Percentiles rank a stretch among this genome's conserved stretches.
Conservation (phyloP, 495 filamentous ascomycete species). For the Neurospora cerealis region DNA sequence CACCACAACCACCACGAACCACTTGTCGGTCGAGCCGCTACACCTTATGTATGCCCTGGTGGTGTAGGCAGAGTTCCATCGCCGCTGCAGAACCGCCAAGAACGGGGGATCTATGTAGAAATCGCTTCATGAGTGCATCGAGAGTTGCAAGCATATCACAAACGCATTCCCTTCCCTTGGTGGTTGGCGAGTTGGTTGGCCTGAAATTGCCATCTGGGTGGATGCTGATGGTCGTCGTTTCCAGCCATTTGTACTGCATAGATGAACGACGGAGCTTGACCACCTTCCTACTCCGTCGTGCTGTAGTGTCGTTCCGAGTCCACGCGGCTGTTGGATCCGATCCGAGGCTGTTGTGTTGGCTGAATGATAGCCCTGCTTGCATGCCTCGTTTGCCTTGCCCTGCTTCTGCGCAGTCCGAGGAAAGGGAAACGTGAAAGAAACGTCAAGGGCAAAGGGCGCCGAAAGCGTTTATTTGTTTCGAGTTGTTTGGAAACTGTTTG, state of each 20-base stretch:
- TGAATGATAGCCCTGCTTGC: neutral
- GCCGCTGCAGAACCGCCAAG: neutral
- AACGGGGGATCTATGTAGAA: neutral
- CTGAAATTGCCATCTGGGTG: neutral
- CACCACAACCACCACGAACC: too few relatives aligned
- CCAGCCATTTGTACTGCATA: neutral
- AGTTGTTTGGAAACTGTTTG: neutral
- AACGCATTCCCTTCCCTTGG: neutral
- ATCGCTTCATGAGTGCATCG: neutral
- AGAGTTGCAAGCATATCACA: neutral
- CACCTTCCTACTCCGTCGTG: neutral
- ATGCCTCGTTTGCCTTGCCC: neutral
- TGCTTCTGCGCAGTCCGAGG: neutral
- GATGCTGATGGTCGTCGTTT: neutral
- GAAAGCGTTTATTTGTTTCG: neutral
- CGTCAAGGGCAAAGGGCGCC: too few relatives aligned
- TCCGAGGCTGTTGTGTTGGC: neutral
- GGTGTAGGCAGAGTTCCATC: neutral
- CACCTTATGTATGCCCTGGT: neutral
- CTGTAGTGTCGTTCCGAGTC: neutral
- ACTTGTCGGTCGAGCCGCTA: neutral
- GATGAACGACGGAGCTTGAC: neutral
- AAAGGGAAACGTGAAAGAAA: too few relatives aligned
- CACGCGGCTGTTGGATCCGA: neutral
- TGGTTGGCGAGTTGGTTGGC: neutral